Evolutionary conservation across 805 yeast species (phyloP).

Genomic region (Nakazawaea sp.): DNA sequence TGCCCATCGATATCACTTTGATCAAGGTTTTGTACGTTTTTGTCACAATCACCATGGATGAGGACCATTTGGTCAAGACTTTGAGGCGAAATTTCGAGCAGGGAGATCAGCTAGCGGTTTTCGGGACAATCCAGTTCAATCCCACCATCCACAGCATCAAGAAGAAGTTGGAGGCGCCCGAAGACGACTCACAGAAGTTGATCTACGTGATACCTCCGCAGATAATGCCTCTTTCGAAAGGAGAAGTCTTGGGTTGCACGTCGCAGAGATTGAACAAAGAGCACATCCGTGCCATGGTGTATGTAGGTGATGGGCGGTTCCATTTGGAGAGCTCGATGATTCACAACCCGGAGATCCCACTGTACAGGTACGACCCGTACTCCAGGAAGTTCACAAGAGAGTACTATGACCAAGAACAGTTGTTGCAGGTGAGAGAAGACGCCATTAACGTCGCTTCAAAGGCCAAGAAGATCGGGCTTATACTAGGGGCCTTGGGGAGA

Average conservation of each 20-base stretch:
- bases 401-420: constrained; percentile 77
- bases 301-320: constrained; percentile 94
- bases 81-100: constrained; percentile 57
- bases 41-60: constrained; percentile 89
- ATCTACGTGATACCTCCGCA: constrained; percentile 80
- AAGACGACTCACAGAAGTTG: constrained; percentile 25
- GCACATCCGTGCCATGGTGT: constrained; percentile 73
- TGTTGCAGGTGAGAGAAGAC: constrained; percentile 64
- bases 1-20: constrained; percentile 86
- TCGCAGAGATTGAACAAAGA: constrained; percentile 69
- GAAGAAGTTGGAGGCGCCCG: constrained; percentile 42
- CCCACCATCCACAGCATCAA: constrained; percentile 83
- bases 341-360: constrained; percentile 89
- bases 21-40: constrained; percentile 93
- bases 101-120: constrained; percentile 70
- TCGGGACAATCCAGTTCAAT: constrained; percentile 96
- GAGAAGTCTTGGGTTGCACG: constrained; percentile 95
- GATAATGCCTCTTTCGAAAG: constrained; percentile 85
- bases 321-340: constrained; percentile 96
- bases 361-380: constrained; percentile 93
- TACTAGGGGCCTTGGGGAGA: constrained; percentile 90
- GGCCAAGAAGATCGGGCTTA: constrained; percentile 70
- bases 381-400: constrained; percentile 87
- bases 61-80: constrained; percentile 72
- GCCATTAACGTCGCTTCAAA: constrained; percentile 60